Conservation (phyloP, 78 protist species). For the Dictyostelium citrinum region DNA sequence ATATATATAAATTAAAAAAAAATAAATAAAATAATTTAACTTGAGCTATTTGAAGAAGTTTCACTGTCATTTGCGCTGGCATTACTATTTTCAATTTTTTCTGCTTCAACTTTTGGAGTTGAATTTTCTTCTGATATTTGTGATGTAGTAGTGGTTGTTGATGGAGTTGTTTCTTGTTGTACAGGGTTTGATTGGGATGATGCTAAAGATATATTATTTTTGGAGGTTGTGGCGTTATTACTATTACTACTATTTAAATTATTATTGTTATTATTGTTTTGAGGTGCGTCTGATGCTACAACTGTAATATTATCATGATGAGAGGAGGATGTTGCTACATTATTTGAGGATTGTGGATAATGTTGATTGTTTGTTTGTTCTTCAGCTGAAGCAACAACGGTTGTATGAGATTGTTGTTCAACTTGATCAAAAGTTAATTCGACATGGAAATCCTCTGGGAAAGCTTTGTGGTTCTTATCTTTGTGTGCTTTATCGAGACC, state of each 20-base stretch:
- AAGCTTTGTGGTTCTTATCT: constrained; percentile 84
- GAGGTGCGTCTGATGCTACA: background rate
- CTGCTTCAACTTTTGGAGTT: background rate
- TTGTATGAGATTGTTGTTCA: background rate
- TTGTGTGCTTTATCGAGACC: constrained; percentile 88
- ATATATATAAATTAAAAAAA: no score
- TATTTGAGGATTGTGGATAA: background rate
- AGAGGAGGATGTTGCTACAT: background rate
- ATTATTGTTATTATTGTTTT: background rate
- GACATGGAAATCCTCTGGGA: constrained; percentile 55
- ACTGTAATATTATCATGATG: background rate
- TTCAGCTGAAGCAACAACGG: constrained; percentile 8
- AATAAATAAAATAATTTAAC: background rate
- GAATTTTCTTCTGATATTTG: background rate
- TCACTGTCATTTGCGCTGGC: constrained; percentile 12
- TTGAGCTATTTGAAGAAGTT: background rate
- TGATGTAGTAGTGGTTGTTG: background rate
- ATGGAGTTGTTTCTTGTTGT: background rate
- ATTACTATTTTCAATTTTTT: constrained; percentile 12
- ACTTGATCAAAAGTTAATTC: constrained; percentile 48
- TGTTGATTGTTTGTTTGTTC: background rate
- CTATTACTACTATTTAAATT: background rate
- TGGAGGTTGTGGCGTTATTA: background rate
- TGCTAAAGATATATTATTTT: background rate
- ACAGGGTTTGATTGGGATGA: constrained; percentile 1